phyloP scores from a whole-genome alignment of 176 grass and related monocot genomes.

The Rhynchospora pubera region DNA sequence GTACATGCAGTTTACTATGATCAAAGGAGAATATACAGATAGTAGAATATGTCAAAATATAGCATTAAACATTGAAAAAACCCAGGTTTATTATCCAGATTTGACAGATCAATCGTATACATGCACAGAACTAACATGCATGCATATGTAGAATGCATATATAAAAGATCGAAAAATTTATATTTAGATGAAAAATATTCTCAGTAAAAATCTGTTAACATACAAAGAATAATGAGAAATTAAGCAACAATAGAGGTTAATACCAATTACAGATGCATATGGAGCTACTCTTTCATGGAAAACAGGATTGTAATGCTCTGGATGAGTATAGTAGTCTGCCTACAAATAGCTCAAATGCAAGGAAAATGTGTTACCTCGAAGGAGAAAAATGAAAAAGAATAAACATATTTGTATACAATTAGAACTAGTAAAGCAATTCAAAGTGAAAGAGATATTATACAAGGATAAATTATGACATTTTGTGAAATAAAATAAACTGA shows the following conservation, averaged over 20 bases:
- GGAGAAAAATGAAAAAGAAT: neutral
- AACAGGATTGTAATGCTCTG: slow-evolving; percentile 66
- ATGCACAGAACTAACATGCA: neutral
- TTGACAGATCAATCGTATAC: neutral
- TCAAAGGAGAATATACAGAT: slow-evolving; percentile 13
- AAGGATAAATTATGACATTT: neutral
- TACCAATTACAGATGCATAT: slow-evolving; percentile 87
- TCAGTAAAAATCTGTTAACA: too few relatives aligned
- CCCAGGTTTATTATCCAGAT: neutral
- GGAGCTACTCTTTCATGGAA: slow-evolving; percentile 93
- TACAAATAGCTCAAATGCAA: slow-evolving; percentile 29
- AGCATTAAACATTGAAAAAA: neutral
- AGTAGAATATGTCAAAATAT: slow-evolving; percentile 7
- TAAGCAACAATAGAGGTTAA: neutral
- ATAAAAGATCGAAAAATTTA: too few relatives aligned
- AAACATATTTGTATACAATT: neutral
- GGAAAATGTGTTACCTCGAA: neutral
- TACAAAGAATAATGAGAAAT: slow-evolving; percentile 11
- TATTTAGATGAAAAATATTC: too few relatives aligned
- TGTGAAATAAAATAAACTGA: neutral
- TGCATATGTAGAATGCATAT: neutral
- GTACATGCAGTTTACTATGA: slow-evolving; percentile 94
- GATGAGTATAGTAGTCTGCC: slow-evolving; percentile 87
- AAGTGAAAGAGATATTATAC: slow-evolving; percentile 5
- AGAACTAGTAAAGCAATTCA: neutral